Conservation (phyloP, 2,329 filamentous ascomycete genomes). For the Stagonosporopsis cucurbitacearum region DNA sequence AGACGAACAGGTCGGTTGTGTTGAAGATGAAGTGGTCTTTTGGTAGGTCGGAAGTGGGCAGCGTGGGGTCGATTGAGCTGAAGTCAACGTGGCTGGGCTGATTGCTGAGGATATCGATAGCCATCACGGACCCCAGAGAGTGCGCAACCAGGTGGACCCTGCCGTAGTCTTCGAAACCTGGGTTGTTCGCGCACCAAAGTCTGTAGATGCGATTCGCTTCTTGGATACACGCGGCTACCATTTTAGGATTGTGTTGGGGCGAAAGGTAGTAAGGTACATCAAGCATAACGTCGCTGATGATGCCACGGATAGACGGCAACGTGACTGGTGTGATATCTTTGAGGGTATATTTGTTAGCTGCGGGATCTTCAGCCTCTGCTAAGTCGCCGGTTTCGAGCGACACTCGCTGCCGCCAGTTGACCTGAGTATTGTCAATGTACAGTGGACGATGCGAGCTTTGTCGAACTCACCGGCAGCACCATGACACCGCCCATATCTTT, state of each 20-base stretch:
- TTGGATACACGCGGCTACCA: conserved; percentile 85
- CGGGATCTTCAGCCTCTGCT: conserved; percentile 61
- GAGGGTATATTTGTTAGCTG: conserved; percentile 69
- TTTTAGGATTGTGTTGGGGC: conserved; percentile 85
- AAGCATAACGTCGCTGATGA: conserved; percentile 97
- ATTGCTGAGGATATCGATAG: conserved; percentile 85
- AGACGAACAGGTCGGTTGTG: conserved; percentile 86
- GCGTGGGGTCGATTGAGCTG: conserved; percentile 42
- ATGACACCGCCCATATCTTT: conserved; percentile 86
- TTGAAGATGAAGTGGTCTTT: conserved; percentile 80
- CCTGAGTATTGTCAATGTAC: conserved; percentile 35
- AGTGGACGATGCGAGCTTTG: neutral
- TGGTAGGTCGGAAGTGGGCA: conserved; percentile 57
- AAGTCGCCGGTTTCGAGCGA: conserved; percentile 77
- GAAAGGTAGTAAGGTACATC: conserved; percentile 98
- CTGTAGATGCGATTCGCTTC: conserved; percentile 97
- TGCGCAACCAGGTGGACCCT: conserved; percentile 93
- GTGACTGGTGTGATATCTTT: conserved; percentile 92
- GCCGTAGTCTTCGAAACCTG: conserved; percentile 79
- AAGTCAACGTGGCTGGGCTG: conserved; percentile 77
- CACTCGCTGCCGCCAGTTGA: conserved; percentile 92
- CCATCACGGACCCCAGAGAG: conserved; percentile 93
- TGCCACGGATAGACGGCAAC: conserved; percentile 85
- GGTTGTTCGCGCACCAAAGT: conserved; percentile 93
- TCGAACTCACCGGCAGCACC: conserved; percentile 71